phyloP scores from a whole-genome alignment of 352 stramenopile genomes.

The Phytopythium kandeliae region DNA sequence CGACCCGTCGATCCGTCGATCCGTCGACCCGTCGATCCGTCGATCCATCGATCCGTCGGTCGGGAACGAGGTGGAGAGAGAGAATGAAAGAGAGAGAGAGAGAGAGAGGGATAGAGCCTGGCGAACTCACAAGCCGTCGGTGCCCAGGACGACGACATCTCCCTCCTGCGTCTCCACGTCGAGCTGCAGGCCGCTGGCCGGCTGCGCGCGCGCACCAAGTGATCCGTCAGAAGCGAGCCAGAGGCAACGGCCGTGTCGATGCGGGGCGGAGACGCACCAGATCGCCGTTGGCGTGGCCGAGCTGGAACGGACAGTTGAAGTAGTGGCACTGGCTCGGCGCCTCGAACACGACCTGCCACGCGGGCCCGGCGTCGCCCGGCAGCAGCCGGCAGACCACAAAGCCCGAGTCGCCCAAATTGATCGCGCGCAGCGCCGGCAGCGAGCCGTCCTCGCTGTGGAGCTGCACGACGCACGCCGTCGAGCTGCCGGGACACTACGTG shows the following conservation, averaged over 20 bases:
- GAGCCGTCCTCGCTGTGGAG: conserved; percentile 43
- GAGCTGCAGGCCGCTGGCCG: conserved; percentile 86
- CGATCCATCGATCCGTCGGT: too few species aligned
- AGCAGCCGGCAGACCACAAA: conserved; percentile 86
- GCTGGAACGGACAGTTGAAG: conserved; percentile 96
- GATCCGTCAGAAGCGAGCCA: conserved; percentile 4
- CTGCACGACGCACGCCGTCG: conserved; percentile 81
- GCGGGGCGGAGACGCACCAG: conserved; percentile 35
- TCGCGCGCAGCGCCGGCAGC: conserved; percentile 61
- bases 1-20: too few species aligned
- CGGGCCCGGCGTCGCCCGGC: conserved; percentile 18
- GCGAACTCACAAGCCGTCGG: conserved; percentile 87
- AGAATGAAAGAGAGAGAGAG: too few species aligned
- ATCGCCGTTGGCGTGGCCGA: conserved; percentile 88
- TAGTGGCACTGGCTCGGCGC: conserved; percentile 93
- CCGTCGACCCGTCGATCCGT: too few species aligned
- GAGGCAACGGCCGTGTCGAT: too few species aligned
- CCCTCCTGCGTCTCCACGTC: conserved; percentile 80
- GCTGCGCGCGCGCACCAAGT: conserved; percentile 29
- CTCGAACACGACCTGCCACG: conserved; percentile 83
- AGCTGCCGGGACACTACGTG: conserved; percentile 65
- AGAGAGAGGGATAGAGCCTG: too few species aligned
- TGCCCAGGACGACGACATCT: conserved; percentile 92
- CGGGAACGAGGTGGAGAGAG: too few species aligned
- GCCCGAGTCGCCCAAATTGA: conserved; percentile 94